These are phyloP conservation scores for Thecaphora frezii DNA, from an alignment of 1,284 basidiomycete genomes.

Conservation along the genomic window DNA sequence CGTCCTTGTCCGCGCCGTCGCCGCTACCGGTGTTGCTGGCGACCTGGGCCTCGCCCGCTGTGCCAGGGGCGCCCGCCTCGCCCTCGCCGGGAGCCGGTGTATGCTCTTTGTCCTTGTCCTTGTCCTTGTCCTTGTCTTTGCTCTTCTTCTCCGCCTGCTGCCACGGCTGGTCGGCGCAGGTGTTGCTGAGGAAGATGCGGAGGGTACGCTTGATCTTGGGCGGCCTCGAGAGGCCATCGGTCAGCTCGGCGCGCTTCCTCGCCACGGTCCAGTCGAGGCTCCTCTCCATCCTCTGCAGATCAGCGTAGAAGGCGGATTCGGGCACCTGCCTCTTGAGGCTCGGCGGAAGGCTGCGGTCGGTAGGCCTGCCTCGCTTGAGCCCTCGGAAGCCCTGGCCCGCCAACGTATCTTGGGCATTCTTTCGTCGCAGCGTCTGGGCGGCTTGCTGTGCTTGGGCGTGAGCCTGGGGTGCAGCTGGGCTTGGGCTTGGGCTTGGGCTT, in stretches of 20 bases:
- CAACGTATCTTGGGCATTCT: constrained; percentile 44
- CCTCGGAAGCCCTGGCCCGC: constrained; percentile 51
- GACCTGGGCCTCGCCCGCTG: constrained; percentile 17
- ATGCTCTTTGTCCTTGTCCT: constrained; percentile 23
- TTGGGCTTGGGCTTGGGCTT: constrained; percentile 29
- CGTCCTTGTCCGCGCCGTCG: constrained; percentile 67
- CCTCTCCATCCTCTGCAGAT: constrained; percentile 82
- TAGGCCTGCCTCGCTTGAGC: constrained; percentile 73
- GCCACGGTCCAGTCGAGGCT: constrained; percentile 93
- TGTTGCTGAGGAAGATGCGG: constrained; percentile 85
- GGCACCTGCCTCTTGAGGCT: constrained; percentile 66
- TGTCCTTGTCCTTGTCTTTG: constrained; percentile 29
- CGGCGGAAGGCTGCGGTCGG: constrained; percentile 75
- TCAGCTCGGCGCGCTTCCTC: constrained; percentile 79
- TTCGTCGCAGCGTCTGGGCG: constrained; percentile 24
- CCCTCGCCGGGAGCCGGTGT: constrained; percentile 4
- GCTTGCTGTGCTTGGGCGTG: constrained; percentile 42
- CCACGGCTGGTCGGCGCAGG: constrained; percentile 73
- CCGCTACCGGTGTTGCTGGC: constrained; percentile 14
- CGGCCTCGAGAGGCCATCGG: constrained; percentile 56
- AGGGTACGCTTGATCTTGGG: constrained; percentile 72
- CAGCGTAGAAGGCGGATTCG: constrained; percentile 74
- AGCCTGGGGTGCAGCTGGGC: constrained; percentile 26
- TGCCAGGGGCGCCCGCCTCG: constrained; percentile 11
- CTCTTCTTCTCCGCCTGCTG: constrained; percentile 42